A percentile compares a stretch with the other conserved stretches of the same genome.
Evolutionary conservation across 208 protist genomes (phyloP).

Genomic region (Trypanosoma lewisi): DNA sequence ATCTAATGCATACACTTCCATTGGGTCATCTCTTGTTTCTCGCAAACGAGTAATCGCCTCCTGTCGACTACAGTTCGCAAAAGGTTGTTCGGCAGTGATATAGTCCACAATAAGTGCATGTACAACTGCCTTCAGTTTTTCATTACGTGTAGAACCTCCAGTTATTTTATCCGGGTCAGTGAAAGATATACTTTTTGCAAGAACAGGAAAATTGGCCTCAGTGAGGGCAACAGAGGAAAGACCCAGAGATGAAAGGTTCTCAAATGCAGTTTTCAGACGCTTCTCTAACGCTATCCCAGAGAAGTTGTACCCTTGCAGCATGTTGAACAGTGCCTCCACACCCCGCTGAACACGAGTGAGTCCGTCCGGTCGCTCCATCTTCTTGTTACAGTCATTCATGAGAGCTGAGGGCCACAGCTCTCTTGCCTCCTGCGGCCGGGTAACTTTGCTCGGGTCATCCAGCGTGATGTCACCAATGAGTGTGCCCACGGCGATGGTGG

Average conservation of each 20-base stretch:
- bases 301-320: constrained; percentile 72
- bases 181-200: constrained; percentile 21
- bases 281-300: constrained; percentile 48
- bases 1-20: constrained; percentile 51
- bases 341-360: constrained; percentile 55
- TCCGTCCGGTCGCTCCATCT: constrained; percentile 63
- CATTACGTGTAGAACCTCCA: constrained; percentile 36
- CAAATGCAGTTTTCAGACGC: constrained; percentile 45
- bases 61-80: constrained; percentile 65
- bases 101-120: constrained; percentile 68
- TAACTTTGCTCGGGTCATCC: constrained; percentile 90
- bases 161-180: constrained; percentile 1
- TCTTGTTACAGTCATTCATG: constrained; percentile 29
- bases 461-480: constrained; percentile 92
- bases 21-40: constrained; percentile 25
- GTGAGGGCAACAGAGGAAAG: constrained; percentile 66
- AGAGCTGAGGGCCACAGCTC: constrained; percentile 68
- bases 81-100: constrained; percentile 57
- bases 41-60: constrained; percentile 70
- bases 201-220: constrained; percentile 46
- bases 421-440: constrained; percentile 47
- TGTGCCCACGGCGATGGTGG: constrained; percentile 91
- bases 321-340: constrained; percentile 68
- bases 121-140: constrained; percentile 60
- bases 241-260: constrained; percentile 62